Conservation (phyloP, 345 rosid species). For the Arabidopsis arenosa region DNA sequence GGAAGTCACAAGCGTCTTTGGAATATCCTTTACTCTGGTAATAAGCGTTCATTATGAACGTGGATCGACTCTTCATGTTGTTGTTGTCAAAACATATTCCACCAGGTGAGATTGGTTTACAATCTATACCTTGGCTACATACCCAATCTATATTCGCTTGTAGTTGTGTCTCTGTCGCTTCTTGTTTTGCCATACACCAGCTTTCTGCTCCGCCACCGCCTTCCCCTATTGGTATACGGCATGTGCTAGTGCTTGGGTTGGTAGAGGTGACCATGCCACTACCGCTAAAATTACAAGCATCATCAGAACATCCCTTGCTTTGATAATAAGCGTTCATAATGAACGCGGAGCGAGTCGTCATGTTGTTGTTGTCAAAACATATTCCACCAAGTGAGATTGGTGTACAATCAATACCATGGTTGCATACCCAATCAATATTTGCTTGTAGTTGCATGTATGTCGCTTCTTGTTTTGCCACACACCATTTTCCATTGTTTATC, state of each 20-base stretch:
- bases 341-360: conserved; percentile 71
- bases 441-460: conserved; percentile 56
- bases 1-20: conserved; percentile 65
- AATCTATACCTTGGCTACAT: conserved; percentile 83
- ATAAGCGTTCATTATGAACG: conserved; percentile 73
- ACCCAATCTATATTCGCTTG: conserved; percentile 68
- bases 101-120: conserved; percentile 69
- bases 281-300: conserved; percentile 72
- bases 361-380: conserved; percentile 59
- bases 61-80: conserved; percentile 64
- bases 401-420: conserved; percentile 80
- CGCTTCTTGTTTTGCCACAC: conserved; percentile 59
- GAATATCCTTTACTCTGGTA: conserved; percentile 64
- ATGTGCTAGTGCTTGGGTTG: conserved; percentile 46
- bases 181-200: conserved; percentile 77
- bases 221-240: not conserved
- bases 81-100: conserved; percentile 63
- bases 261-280: conserved; percentile 60
- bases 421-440: conserved; percentile 69
- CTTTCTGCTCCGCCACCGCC: conserved; percentile 38
- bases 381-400: conserved; percentile 65
- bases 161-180: conserved; percentile 48
- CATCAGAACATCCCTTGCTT: conserved; percentile 55
- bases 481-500: conserved; percentile 55
- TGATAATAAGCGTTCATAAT: conserved; percentile 81